Percentiles rank a stretch among this genome's conserved stretches.
phyloP scores from a whole-genome alignment of 371 early-diverging fungal species.

The Circinella minor region DNA sequence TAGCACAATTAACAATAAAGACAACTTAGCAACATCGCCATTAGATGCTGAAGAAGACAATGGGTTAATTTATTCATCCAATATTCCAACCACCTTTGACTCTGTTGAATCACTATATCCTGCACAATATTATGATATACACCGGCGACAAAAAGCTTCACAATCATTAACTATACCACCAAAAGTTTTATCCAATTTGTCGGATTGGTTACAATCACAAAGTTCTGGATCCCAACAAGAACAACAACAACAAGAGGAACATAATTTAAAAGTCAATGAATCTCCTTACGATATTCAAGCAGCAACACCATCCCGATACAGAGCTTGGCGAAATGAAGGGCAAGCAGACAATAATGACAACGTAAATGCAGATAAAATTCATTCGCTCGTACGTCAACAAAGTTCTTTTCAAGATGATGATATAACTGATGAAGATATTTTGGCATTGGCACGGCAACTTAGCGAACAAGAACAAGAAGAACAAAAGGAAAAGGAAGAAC shows the following conservation, averaged over 20 bases:
- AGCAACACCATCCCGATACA: slow-evolving; percentile 30
- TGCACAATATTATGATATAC: slow-evolving; percentile 17
- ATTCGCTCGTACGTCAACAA: slow-evolving; percentile 10
- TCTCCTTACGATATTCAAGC: slow-evolving; percentile 14
- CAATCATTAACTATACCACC: background rate
- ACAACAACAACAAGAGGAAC: background rate
- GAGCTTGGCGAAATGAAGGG: background rate
- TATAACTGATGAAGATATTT: slow-evolving; percentile 11
- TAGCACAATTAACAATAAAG: background rate
- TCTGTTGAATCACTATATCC: slow-evolving; percentile 51
- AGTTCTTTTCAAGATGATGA: slow-evolving; percentile 21
- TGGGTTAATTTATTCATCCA: slow-evolving; percentile 1
- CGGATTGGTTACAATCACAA: background rate
- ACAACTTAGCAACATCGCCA: background rate
- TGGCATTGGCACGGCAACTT: background rate
- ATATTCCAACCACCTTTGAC: slow-evolving; percentile 51
- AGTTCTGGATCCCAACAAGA: background rate
- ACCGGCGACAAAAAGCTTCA: background rate
- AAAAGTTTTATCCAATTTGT: background rate
- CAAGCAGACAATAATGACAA: slow-evolving; percentile 5
- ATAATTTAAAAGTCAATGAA: background rate
- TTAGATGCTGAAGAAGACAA: background rate
- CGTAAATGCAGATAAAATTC: slow-evolving; percentile 22
- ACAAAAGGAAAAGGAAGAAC: slow-evolving; percentile 13
- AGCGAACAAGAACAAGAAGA: background rate